These are phyloP conservation scores for Boletus edulis DNA, from an alignment of 768 basidiomycete genomes.

Conservation along the genomic window DNA sequence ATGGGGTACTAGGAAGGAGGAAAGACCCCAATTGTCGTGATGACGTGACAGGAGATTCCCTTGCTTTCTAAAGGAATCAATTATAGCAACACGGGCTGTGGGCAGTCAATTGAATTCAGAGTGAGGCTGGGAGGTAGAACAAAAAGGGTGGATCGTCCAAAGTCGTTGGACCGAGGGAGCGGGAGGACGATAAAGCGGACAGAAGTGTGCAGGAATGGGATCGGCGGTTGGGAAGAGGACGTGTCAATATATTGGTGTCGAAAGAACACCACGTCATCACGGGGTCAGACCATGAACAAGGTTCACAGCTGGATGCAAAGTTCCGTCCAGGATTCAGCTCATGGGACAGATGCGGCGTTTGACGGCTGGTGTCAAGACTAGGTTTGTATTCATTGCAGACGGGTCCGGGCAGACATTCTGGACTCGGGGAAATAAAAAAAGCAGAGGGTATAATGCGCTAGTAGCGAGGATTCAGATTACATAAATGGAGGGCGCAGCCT, in stretches of 20 bases:
- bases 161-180: neutral
- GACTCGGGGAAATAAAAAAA: too few relatives aligned
- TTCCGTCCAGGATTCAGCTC: neutral
- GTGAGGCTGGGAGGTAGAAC: neutral
- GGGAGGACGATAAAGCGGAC: slow-evolving; percentile 3
- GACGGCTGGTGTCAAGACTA: neutral
- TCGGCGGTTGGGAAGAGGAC: slow-evolving; percentile 7
- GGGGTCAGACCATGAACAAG: neutral
- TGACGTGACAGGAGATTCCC: slow-evolving; percentile 3
- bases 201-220: slow-evolving; percentile 4
- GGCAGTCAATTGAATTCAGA: neutral
- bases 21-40: slow-evolving; percentile 4
- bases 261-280: slow-evolving; percentile 5
- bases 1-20: neutral
- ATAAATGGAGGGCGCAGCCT: too few relatives aligned
- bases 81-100: slow-evolving; percentile 4
- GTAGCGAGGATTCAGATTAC: too few relatives aligned
- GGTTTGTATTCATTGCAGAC: neutral
- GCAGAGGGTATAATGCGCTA: too few relatives aligned
- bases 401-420: neutral
- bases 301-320: neutral
- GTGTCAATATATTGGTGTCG: neutral
- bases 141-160: neutral
- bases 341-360: neutral
- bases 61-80: neutral